Evolutionary conservation across 2,329 filamentous ascomycete genomes (phyloP), one percentile per base, ranked within the genome.

Genomic region (Chrysoporthe cubensis): DNA sequence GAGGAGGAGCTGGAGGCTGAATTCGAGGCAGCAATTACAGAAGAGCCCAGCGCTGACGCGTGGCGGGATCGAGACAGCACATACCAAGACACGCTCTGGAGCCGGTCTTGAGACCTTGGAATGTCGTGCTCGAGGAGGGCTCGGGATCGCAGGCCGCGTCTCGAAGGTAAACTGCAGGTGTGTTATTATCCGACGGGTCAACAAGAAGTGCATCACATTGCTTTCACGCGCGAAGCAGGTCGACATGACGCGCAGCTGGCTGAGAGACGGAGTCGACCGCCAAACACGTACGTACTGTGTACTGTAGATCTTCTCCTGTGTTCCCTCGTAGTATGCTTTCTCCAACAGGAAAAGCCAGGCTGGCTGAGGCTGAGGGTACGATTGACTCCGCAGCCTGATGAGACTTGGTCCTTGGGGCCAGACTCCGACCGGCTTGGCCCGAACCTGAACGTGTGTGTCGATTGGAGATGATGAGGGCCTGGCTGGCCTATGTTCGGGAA

Each of bases 291-390:
- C 63, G 50, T 68, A 68, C 66, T 16, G n/a, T 61, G 59, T 26
- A 61, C 59, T 44, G 54, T 66, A 66, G 48, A 46, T 64, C 44
- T 43, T 59, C 61, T 60, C 8, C 8, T 62, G 57, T 62, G 43
- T n/a, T 43, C 44, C 14, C 58, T 37, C 32, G 59, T 54, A 40
- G 54, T 63, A 46, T 66, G 40, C 34, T 43, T 68, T 69, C 67
- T 69, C 64, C 67, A 68, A 68, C 52, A 57, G 42, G 9, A 26
- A 34, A 52, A 66, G 54, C n/a, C 56, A 37, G 48, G 42, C 21
- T 50, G 37, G 37, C n/a, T 26, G 42, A 9, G n/a, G 6, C 34
- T 4, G 40, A 40, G 9, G 37, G 14, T 21, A 21, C 2, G 43
- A 11, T n/a, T 37, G 44, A 60, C 59, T 66, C 64, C 52, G 59